Conservation (phyloP, 2,329 filamentous ascomycete genomes). For the Didymella exigua region DNA sequence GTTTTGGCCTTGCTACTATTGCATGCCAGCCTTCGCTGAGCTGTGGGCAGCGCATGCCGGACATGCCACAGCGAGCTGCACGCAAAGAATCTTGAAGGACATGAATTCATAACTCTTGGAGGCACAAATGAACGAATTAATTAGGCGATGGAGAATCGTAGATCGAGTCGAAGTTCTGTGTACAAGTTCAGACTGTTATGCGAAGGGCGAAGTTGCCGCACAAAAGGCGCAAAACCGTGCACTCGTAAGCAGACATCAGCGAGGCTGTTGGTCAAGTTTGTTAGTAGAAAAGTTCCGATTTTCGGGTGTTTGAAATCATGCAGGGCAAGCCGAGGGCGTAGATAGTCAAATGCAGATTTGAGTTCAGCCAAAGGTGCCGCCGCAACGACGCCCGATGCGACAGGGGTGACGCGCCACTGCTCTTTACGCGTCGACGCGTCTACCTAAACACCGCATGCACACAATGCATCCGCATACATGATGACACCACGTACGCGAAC, state of each 20-base stretch:
- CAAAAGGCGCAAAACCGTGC: conserved; percentile 1
- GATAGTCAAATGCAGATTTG: background rate
- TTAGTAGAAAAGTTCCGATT: background rate
- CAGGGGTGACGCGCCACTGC: conserved; percentile 4
- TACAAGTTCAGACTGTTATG: background rate
- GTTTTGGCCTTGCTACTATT: background rate
- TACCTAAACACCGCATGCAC: background rate
- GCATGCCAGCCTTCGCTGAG: conserved; percentile 2
- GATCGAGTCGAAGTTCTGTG: background rate
- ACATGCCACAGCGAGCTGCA: background rate
- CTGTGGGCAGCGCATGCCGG: background rate
- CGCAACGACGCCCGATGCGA: conserved; percentile 2
- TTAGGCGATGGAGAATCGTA: background rate
- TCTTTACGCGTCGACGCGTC: conserved; percentile 17
- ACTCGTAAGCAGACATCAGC: background rate
- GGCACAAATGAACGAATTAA: background rate
- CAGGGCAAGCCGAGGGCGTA: background rate
- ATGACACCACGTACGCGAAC: conserved; percentile 40
- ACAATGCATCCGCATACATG: conserved; percentile 3
- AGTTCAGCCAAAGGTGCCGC: background rate
- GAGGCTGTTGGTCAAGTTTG: background rate
- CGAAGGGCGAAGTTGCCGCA: background rate
- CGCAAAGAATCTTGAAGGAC: background rate
- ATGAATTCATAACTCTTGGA: background rate
- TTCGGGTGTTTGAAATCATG: background rate